Percentiles rank a stretch among this genome's conserved stretches.
phyloP scores from a whole-genome alignment of 129 eudicot genomes.

The Centaurea solstitialis region DNA sequence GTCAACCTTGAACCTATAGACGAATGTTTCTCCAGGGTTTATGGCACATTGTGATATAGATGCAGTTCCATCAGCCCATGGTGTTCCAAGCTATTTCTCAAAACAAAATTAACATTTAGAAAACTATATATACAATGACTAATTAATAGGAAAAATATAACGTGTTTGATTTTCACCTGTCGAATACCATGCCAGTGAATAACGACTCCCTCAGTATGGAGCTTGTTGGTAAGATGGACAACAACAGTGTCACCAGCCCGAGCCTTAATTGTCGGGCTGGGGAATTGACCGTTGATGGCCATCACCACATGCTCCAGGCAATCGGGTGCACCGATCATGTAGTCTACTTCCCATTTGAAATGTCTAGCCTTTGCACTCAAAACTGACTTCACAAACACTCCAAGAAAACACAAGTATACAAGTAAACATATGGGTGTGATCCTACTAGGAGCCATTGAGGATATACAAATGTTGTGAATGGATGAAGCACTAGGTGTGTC shows the following conservation, averaged over 20 bases:
- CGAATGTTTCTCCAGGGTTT: constrained; percentile 77
- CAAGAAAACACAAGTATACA: constrained; percentile 23
- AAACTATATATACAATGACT: not conserved
- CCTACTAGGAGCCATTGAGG: constrained; percentile 28
- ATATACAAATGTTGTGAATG: constrained; percentile 7
- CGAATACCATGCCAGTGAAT: constrained; percentile 98
- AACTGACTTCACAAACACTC: constrained; percentile 28
- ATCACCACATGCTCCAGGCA: constrained; percentile 66
- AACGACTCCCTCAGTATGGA: constrained; percentile 85
- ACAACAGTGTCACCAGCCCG: constrained; percentile 73
- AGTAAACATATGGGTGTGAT: constrained; percentile 29
- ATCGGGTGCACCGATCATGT: constrained; percentile 79
- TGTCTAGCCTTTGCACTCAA: constrained; percentile 55
- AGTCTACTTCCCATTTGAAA: constrained; percentile 80
- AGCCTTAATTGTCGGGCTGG: constrained; percentile 89
- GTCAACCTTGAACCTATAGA: constrained; percentile 67
- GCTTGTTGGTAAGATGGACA: constrained; percentile 78
- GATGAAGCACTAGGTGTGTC: not conserved
- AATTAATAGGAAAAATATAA: not conserved
- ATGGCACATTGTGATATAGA: constrained; percentile 84
- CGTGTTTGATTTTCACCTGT: constrained; percentile 49
- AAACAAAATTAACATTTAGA: not conserved
- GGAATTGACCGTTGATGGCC: constrained; percentile 82
- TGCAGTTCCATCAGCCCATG: constrained; percentile 97
- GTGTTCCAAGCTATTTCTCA: constrained; percentile 62